These are phyloP conservation scores for Oryza meridionalis DNA, from an alignment of 176 grass and related monocot genomes.

Conservation along the genomic window DNA sequence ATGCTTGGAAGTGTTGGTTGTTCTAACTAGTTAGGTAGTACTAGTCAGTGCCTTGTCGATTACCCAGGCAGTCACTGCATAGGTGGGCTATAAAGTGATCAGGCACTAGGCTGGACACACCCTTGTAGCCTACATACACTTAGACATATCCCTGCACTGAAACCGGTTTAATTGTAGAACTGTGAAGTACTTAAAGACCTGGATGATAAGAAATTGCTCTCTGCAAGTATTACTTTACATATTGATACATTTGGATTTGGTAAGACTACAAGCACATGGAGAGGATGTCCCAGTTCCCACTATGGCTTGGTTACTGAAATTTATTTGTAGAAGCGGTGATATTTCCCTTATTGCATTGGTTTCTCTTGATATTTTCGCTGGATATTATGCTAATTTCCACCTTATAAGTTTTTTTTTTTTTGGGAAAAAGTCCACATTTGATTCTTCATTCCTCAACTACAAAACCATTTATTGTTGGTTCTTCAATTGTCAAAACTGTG, in stretches of 20 bases:
- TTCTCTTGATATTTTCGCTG: slow-evolving; percentile 18
- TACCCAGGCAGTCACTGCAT: neutral
- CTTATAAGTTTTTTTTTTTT: neutral
- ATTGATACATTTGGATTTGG: slow-evolving; percentile 17
- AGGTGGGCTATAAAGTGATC: neutral
- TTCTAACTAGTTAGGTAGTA: neutral
- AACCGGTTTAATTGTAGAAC: slow-evolving; percentile 9
- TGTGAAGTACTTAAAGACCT: slow-evolving; percentile 8
- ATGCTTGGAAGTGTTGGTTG: neutral
- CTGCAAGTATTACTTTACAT: neutral
- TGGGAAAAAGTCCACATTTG: neutral
- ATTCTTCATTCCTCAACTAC: neutral
- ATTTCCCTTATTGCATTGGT: neutral
- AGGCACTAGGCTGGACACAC: neutral
- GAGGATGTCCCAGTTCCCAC: neutral
- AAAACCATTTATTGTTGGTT: neutral
- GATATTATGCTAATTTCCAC: slow-evolving; percentile 18
- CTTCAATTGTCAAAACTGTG: neutral
- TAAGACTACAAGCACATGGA: neutral
- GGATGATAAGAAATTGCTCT: neutral
- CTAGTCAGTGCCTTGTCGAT: neutral
- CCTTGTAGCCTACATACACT: neutral
- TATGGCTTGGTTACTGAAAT: neutral
- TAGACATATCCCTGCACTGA: neutral
- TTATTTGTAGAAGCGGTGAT: neutral